phyloP scores from a whole-genome alignment of 1,284 basidiomycete species.

The Puccinia triticina region DNA sequence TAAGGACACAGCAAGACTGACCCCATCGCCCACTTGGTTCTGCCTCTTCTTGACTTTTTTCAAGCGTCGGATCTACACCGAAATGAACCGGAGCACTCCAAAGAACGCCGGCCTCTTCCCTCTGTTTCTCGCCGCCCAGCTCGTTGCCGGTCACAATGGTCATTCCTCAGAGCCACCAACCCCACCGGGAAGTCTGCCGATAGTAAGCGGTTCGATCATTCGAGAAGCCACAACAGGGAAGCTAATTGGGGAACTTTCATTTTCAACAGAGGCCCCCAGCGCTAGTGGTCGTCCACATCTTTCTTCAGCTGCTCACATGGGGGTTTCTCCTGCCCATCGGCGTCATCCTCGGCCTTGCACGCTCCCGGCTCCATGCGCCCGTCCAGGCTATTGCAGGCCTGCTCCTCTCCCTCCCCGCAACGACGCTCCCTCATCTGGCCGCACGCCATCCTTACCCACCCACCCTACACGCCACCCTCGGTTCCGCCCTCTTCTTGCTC shows the following conservation, averaged over 20 bases:
- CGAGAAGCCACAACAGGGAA: not conserved
- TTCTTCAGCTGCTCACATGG: slow-evolving; percentile 31
- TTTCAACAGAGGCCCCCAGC: slow-evolving; percentile 1
- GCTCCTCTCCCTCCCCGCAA: slow-evolving; percentile 56
- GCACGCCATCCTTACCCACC: slow-evolving; percentile 56
- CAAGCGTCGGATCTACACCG: no score
- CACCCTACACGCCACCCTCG: slow-evolving; percentile 58
- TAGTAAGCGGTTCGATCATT: slow-evolving; percentile 55
- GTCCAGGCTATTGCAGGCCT: slow-evolving; percentile 55
- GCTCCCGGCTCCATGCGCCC: slow-evolving; percentile 59
- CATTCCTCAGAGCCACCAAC: slow-evolving; percentile 55
- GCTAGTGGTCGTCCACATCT: slow-evolving; percentile 14
- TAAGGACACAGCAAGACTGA: no score
- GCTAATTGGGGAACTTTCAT: not conserved
- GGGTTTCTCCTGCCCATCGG: slow-evolving; percentile 51
- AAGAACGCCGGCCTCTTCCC: no score
- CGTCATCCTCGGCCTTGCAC: slow-evolving; percentile 59
- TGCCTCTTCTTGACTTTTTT: no score
- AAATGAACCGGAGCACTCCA: no score
- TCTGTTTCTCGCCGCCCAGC: no score
- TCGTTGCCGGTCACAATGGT: slow-evolving; percentile 55
- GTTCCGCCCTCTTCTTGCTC: slow-evolving; percentile 56
- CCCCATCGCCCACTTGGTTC: no score
- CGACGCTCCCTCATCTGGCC: slow-evolving; percentile 56
- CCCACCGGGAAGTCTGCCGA: slow-evolving; percentile 55